Evolutionary conservation across 2,329 filamentous ascomycete species (phyloP).

Genomic region (Colletotrichum chrysophilum): DNA sequence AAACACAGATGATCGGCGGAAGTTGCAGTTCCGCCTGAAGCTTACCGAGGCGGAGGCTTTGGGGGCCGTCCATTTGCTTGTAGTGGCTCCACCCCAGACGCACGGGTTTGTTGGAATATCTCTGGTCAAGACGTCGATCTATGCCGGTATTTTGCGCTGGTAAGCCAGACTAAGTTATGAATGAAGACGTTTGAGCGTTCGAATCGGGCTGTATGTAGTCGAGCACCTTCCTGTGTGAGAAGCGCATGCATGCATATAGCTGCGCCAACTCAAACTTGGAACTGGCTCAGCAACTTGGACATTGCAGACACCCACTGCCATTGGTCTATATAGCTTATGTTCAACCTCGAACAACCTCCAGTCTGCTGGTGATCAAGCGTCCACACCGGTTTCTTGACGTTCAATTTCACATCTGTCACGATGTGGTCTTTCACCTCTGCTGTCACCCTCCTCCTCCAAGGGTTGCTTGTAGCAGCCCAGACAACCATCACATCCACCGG

Average conservation of each 20-base stretch:
- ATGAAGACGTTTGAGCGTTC: neutral
- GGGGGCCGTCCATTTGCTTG: neutral
- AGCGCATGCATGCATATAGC: neutral
- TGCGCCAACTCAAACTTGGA: neutral
- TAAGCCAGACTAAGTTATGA: neutral
- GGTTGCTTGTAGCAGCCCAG: conserved; percentile 2
- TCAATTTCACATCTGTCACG: neutral
- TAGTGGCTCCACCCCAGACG: neutral
- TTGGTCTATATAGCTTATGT: neutral
- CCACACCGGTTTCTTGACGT: neutral
- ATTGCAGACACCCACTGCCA: neutral
- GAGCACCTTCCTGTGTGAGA: neutral
- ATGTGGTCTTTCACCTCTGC: neutral
- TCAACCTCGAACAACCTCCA: neutral
- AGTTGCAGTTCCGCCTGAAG: neutral
- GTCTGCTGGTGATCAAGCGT: neutral
- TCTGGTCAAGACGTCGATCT: neutral
- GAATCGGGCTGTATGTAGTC: neutral
- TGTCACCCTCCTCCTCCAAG: neutral
- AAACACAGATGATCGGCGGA: neutral
- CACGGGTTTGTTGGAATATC: neutral
- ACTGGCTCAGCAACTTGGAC: neutral
- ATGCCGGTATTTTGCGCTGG: neutral
- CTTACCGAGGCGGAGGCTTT: neutral
- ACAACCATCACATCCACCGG: conserved; percentile 32